Base-by-base conservation (phyloP, 2,329 filamentous ascomycete genomes). In the Neoscytalidium dimidiatum region DNA sequence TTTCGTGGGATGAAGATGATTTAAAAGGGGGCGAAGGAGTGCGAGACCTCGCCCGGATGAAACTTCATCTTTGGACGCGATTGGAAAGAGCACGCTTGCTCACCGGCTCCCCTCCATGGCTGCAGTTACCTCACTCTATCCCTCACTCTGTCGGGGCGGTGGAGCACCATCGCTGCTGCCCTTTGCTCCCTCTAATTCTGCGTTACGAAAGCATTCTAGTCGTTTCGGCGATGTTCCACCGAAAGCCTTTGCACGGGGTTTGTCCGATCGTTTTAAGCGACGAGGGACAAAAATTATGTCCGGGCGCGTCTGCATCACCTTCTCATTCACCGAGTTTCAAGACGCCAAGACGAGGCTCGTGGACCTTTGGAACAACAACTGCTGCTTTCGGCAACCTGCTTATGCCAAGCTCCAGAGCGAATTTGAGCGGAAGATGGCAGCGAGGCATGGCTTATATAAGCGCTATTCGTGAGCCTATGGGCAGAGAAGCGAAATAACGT, bases 201-300 rank as follows among this genome's bases (percentile, higher is more conserved):
- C 41, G 26, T 46, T 43, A 60, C 26, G n/a, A n/a, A 31, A 60
- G 13, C 28, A 8, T 60, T 60, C 56, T 28, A 60, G 28, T 31
- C 28, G 56, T 28, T 60, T 60, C 56, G 56, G 56, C 56, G 26
- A 46, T 60, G 56, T 60, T 60, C 56, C 56, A 60, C 56, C 56
- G 56, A 60, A 13, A 13, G n/a, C n/a, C n/a, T n/a, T n/a, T 3
- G 9, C 52, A 7, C 38, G 14, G 38, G 5, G 4, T 28, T 11
- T 17, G 4, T 23, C 9, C 31, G 51, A n/a, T 33, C 19, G n/a
- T 21, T 56, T 33, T 35, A 13, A 35, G 33, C 52, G 13, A 41
- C 7, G 17, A n/a, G 13, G n/a, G 21, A 41, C 13, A 2, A 35
- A 52, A 33, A 29, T 28, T 3, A 11, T 33, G 21, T 41, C 52